phyloP scores from a whole-genome alignment of 192 early-diverging fungal species.

The Podila epigama region DNA sequence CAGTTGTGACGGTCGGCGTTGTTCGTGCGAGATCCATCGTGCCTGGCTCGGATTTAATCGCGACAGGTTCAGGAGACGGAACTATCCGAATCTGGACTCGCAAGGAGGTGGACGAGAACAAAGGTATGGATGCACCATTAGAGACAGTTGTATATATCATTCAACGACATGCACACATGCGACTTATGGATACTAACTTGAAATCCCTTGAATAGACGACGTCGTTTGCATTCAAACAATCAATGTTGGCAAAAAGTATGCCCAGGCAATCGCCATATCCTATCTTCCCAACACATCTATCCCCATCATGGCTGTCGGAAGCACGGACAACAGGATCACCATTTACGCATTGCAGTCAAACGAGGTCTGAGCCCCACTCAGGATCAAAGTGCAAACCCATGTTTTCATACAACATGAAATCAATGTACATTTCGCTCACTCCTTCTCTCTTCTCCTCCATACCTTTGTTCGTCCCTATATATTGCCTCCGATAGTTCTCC shows the following conservation, averaged over 20 bases:
- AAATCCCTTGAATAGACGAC: conserved; percentile 30
- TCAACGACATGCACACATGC: neutral
- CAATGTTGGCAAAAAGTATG: conserved; percentile 68
- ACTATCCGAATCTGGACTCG: conserved; percentile 75
- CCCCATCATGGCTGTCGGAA: conserved; percentile 80
- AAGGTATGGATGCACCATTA: conserved; percentile 21
- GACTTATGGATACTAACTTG: neutral
- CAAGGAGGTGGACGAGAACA: conserved; percentile 39
- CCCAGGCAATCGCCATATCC: conserved; percentile 71
- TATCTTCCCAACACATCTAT: conserved; percentile 69
- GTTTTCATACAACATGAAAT: neutral
- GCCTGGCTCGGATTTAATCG: conserved; percentile 60
- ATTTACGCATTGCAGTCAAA: conserved; percentile 67
- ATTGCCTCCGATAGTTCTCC: conserved; percentile 58
- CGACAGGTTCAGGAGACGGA: conserved; percentile 75
- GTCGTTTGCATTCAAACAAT: conserved; percentile 74
- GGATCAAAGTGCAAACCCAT: too few species aligned
- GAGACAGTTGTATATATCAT: conserved; percentile 27
- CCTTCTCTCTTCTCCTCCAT: neutral
- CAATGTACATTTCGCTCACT: neutral
- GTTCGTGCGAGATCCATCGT: conserved; percentile 54
- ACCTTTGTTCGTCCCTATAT: neutral
- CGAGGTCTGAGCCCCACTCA: conserved; percentile 40
- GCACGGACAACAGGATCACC: conserved; percentile 79
- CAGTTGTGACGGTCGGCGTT: conserved; percentile 72